These are phyloP conservation scores for Neofusicoccum sp. DNA, from an alignment of 2,329 filamentous ascomycete genomes.

Conservation along the genomic window DNA sequence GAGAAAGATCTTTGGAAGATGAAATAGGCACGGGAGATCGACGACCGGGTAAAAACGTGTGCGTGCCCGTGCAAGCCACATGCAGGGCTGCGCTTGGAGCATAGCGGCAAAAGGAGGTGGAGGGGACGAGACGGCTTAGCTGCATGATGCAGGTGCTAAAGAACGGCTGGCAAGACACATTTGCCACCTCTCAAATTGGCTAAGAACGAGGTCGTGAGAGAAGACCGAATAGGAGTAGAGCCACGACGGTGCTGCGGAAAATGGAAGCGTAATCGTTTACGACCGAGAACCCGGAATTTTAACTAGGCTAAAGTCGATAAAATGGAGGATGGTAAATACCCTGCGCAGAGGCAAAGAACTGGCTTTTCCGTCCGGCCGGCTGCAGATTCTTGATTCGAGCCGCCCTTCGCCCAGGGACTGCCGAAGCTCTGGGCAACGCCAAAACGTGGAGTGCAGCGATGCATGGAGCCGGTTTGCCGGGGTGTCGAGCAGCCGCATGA, in stretches of 20 bases:
- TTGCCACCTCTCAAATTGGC: no score
- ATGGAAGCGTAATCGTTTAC: neutral
- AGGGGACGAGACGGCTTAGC: no score
- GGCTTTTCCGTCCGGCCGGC: neutral
- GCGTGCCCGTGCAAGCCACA: neutral
- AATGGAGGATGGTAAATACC: neutral
- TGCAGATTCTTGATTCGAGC: neutral
- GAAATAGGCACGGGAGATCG: constrained; percentile 4
- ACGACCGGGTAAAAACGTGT: constrained; percentile 3
- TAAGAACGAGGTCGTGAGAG: no score
- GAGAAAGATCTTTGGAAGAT: neutral
- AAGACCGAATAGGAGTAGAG: no score
- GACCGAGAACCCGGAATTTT: neutral
- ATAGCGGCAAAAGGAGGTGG: neutral
- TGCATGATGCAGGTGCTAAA: no score
- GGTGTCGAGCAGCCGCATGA: neutral
- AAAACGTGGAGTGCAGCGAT: neutral
- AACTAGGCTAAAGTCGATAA: constrained; percentile 1
- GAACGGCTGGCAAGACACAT: no score
- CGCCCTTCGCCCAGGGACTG: no score
- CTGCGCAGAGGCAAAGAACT: neutral
- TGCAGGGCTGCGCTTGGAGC: neutral
- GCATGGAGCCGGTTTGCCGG: neutral
- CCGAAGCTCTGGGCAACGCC: neutral
- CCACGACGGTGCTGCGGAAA: no score